phyloP scores from a whole-genome alignment of 2,329 filamentous ascomycete species.

The Aspergillus niger region DNA sequence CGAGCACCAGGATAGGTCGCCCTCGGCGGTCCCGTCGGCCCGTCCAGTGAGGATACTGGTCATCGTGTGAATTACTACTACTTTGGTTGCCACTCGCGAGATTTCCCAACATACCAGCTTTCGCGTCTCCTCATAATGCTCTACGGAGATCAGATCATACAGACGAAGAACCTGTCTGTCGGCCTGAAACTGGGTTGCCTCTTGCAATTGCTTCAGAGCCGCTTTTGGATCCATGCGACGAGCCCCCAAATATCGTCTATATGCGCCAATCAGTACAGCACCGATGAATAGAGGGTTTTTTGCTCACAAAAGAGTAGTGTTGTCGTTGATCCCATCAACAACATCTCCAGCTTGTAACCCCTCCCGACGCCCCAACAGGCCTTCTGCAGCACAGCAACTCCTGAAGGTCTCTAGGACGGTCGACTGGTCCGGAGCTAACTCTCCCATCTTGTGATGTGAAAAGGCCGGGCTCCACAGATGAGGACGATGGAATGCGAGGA shows the following conservation, averaged over 20 bases:
- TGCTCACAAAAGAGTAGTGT: conserved; percentile 20
- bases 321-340: conserved; percentile 20
- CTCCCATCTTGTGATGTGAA: background rate
- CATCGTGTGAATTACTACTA: background rate
- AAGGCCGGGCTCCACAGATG: background rate
- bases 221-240: conserved; percentile 13
- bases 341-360: conserved; percentile 18
- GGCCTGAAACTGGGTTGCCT: conserved; percentile 16
- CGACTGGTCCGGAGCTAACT: background rate
- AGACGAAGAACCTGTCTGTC: conserved; percentile 18
- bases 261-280: background rate
- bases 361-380: conserved; percentile 14
- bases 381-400: conserved; percentile 2
- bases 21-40: conserved; percentile 27
- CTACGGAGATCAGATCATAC: conserved; percentile 21
- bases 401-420: background rate
- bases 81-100: background rate
- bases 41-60: conserved; percentile 32
- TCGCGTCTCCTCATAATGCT: conserved; percentile 24
- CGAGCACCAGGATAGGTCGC: conserved; percentile 24
- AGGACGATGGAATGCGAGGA: background rate
- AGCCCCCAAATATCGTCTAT: conserved; percentile 25
- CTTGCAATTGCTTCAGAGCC: conserved; percentile 22
- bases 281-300: too few species aligned
- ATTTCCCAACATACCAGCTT: conserved; percentile 16